A percentile compares a stretch with the other conserved stretches of the same genome.
phyloP scores from a whole-genome alignment of 169 alveolate species.

The Cryptosporidium felis region DNA sequence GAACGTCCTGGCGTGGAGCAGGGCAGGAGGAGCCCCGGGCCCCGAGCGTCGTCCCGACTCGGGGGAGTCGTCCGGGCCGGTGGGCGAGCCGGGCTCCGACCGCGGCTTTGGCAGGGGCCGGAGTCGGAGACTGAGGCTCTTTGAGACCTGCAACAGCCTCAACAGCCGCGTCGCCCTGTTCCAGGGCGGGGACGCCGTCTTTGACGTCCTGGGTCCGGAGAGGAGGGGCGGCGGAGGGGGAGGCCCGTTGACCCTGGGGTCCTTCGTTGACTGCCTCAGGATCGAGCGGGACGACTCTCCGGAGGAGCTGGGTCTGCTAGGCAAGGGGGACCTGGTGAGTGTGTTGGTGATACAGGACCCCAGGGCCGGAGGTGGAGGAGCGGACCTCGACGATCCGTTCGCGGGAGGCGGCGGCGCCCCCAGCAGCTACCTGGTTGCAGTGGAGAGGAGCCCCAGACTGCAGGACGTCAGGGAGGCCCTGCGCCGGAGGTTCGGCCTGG shows the following conservation, averaged over 20 bases:
- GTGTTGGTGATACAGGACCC: conserved; percentile 44
- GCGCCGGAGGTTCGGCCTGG: neutral
- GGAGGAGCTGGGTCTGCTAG: conserved; percentile 26
- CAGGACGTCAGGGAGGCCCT: neutral
- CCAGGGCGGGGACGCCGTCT: conserved; percentile 1
- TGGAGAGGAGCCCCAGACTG: neutral
- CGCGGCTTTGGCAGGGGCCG: neutral
- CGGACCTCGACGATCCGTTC: neutral
- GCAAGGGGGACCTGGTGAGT: conserved; percentile 5
- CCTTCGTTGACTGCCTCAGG: conserved; percentile 26
- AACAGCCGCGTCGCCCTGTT: conserved; percentile 10
- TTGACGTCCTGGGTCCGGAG: neutral
- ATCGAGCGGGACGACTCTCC: conserved; percentile 21
- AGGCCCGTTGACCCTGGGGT: neutral
- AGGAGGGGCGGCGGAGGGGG: neutral
- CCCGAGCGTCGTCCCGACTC: neutral
- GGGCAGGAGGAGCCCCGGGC: neutral
- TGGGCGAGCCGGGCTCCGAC: too few species aligned
- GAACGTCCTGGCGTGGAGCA: neutral
- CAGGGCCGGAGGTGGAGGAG: neutral
- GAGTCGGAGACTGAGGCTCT: neutral
- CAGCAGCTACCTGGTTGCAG: conserved; percentile 5
- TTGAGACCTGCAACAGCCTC: conserved; percentile 11
- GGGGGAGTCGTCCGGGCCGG: neutral
- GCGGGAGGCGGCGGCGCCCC: too few species aligned